Evolutionary conservation across 768 basidiomycete genomes (phyloP), one percentile per base, ranked within the genome.

Genomic region (Punctularia strigosozonata): DNA sequence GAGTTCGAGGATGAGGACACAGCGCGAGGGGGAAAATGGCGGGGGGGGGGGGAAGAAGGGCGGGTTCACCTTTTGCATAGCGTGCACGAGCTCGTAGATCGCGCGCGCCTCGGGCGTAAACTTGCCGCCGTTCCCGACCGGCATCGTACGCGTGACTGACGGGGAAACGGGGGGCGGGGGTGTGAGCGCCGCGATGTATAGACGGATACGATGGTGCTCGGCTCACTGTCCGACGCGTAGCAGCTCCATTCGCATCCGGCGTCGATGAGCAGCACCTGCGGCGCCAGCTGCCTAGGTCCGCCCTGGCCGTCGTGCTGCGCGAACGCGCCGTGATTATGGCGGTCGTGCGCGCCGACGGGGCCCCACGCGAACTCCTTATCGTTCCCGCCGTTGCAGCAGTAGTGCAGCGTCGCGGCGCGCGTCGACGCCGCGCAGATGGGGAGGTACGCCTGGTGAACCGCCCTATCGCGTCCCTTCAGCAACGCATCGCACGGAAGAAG

Each of bases 351-450:
- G 2, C 62, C 53, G 15, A 82, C 61, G 5, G 87, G 87, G 3
- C 85, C 84, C 86, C 85, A 89, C 1, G 82, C 78, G 52, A 89
- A 87, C 33, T 77, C 80, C 42, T 72, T 73, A 54, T 91, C 86
- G 51, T 94, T 95, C 62, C 88, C 91, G 50, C 90, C 86, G 51
- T 94, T 95, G 62, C 88, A 91, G 50, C 90, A 90, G 58, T 97
- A 97, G 52, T 97, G 92, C 4, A 98, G 64, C 0, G 89, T 95
- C 1, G 88, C 80, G 3, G 91, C 90, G 15, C 88, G 73, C 2
- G 75, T 75, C 0, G 89, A 82, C 0, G 83, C 80, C 1, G 94
- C 94, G 2, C 91, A 85, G 38, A 95, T 95, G 2, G 94, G 91
- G 5, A 86, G 68, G 58, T 98, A 97, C 0, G 91, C 88, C 60